These are phyloP conservation scores for Rhizophagus sp. DNA, from an alignment of 192 early-diverging fungal genomes.

Conservation along the genomic window DNA sequence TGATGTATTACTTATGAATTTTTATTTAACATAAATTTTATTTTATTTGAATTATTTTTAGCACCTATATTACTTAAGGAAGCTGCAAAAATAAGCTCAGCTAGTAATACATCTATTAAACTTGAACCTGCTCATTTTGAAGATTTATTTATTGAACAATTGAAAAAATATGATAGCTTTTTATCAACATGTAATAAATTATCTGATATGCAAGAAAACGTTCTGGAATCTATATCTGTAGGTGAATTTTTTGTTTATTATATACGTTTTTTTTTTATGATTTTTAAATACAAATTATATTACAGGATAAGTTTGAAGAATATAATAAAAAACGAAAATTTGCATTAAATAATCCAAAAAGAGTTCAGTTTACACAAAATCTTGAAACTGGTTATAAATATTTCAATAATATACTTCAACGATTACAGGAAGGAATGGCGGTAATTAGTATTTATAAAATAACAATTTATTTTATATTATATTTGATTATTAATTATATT, in stretches of 20 bases:
- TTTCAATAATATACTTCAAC: conserved; percentile 71
- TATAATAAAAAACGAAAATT: conserved; percentile 67
- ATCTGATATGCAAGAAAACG: conserved; percentile 59
- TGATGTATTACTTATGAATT: neutral
- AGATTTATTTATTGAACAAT: conserved; percentile 67
- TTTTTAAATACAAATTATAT: neutral
- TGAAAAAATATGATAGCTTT: conserved; percentile 74
- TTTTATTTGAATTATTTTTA: neutral
- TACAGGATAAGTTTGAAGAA: conserved; percentile 60
- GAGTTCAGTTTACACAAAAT: conserved; percentile 77
- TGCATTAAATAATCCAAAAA: conserved; percentile 57
- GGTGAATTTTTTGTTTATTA: conserved; percentile 21
- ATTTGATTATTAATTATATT: neutral
- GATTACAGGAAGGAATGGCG: conserved; percentile 77
- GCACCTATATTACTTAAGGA: conserved; percentile 20
- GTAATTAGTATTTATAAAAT: conserved; percentile 34
- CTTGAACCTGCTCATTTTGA: conserved; percentile 79
- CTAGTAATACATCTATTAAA: conserved; percentile 60
- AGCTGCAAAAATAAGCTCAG: conserved; percentile 63
- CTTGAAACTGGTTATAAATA: conserved; percentile 74
- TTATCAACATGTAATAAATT: conserved; percentile 48
- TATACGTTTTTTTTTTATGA: neutral
- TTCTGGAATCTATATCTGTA: conserved; percentile 56
- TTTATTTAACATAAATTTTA: neutral
- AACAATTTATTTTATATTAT: no score